A percentile compares a stretch with the other conserved stretches of the same genome.
phyloP scores from a whole-genome alignment of 2,329 filamentous ascomycete species.

The Paracoccidioides lutzii region DNA sequence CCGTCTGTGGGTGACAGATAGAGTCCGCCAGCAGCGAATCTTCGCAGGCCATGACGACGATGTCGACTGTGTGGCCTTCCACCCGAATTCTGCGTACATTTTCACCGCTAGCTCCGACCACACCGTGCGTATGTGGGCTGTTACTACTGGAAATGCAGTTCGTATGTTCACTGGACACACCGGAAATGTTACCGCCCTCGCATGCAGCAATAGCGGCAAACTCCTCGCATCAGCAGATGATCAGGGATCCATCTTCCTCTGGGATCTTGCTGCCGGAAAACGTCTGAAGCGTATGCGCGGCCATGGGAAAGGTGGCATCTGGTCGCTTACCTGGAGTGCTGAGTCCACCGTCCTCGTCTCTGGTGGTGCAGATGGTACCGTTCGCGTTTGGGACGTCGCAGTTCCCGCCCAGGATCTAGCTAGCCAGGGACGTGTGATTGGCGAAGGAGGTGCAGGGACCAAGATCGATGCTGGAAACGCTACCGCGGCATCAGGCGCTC shows the following conservation, averaged over 20 bases:
- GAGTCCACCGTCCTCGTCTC: conserved; percentile 86
- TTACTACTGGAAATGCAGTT: conserved; percentile 75
- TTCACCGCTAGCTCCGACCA: conserved; percentile 91
- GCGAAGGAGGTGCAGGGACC: conserved; percentile 35
- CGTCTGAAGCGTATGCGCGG: conserved; percentile 87
- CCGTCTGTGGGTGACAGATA: conserved; percentile 83
- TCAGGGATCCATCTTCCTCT: conserved; percentile 80
- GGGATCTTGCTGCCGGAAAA: conserved; percentile 79
- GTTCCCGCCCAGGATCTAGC: conserved; percentile 50
- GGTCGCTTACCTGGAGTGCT: conserved; percentile 83
- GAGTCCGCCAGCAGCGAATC: conserved; percentile 75
- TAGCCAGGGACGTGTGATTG: conserved; percentile 42
- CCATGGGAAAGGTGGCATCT: conserved; percentile 85
- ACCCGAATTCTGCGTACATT: conserved; percentile 84
- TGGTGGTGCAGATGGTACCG: conserved; percentile 80
- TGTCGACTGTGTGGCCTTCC: conserved; percentile 85
- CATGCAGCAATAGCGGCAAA: conserved; percentile 78
- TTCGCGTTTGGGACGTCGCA: conserved; percentile 85
- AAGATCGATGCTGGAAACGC: conserved; percentile 43
- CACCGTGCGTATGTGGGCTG: conserved; percentile 92
- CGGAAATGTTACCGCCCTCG: conserved; percentile 70
- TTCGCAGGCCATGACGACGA: conserved; percentile 87
- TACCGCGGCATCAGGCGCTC: conserved; percentile 28
- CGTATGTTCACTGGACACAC: conserved; percentile 86
- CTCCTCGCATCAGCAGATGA: conserved; percentile 84